A percentile compares a stretch with the other conserved stretches of the same genome.
These are phyloP conservation scores for Taxillus chinensis DNA, from an alignment of 164 flowering plant genomes.

Conservation along the genomic window DNA sequence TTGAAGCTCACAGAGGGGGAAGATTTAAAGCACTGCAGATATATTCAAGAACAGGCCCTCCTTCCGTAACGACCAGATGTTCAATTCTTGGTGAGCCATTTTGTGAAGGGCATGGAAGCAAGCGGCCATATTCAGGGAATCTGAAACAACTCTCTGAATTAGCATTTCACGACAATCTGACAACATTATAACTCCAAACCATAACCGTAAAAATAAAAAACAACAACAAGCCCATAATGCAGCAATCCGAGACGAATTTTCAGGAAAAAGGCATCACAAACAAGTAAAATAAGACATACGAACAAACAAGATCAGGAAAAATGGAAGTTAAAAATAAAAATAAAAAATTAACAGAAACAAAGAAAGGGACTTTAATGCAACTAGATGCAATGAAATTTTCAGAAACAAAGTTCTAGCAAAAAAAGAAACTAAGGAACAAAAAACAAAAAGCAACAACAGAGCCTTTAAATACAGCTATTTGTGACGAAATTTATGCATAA, in stretches of 20 bases:
- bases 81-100: conserved; percentile 71
- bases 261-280: background rate
- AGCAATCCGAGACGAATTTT: background rate
- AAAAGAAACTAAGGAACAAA: too few species aligned
- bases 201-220: background rate
- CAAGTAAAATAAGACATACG: background rate
- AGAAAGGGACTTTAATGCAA: too few species aligned
- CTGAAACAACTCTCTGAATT: conserved; percentile 28
- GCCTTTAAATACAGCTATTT: too few species aligned
- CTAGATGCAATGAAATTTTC: too few species aligned
- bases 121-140: conserved; percentile 50
- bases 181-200: background rate
- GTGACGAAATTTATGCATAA: background rate
- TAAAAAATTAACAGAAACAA: too few species aligned
- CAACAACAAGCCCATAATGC: too few species aligned
- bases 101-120: conserved; percentile 78
- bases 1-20: conserved; percentile 66
- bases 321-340: background rate
- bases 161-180: background rate
- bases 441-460: too few species aligned
- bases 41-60: conserved; percentile 63
- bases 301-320: background rate
- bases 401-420: too few species aligned
- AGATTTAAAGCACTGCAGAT: conserved; percentile 60
- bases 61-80: conserved; percentile 78